Conservation (phyloP, 78 protist genomes). For the Blattamonas nauphoetae region DNA sequence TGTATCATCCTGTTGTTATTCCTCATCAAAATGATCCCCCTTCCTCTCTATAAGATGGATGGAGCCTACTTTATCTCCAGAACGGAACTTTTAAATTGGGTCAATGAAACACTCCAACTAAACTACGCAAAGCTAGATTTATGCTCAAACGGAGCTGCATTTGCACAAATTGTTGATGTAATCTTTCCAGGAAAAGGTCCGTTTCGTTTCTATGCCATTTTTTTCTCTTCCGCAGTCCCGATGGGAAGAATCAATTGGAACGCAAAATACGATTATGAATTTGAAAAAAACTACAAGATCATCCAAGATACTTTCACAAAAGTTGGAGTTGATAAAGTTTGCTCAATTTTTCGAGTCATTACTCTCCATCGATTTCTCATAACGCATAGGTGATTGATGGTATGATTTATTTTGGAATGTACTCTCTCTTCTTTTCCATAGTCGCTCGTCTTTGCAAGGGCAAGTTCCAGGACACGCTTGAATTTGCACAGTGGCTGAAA, state of each 20-base stretch:
- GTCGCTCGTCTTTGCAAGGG: conserved; percentile 63
- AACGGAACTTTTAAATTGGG: conserved; percentile 57
- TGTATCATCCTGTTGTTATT: too few relatives aligned
- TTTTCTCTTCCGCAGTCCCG: conserved; percentile 1
- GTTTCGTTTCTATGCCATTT: neutral
- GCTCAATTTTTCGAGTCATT: neutral
- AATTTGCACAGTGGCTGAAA: conserved; percentile 81
- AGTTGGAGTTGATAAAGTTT: conserved; percentile 48
- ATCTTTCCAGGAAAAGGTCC: conserved; percentile 39
- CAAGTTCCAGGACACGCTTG: conserved; percentile 76
- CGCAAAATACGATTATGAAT: conserved; percentile 73
- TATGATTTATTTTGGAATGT: too few relatives aligned
- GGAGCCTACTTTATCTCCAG: conserved; percentile 25
- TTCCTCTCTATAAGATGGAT: too few relatives aligned
- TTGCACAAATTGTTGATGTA: conserved; percentile 38
- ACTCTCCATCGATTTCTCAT: neutral
- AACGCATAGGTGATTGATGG: neutral
- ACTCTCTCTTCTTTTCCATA: conserved; percentile 32
- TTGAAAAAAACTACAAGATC: conserved; percentile 58
- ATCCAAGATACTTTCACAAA: conserved; percentile 56
- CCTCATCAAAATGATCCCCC: too few relatives aligned
- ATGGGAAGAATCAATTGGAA: conserved; percentile 49
- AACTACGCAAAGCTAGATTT: conserved; percentile 56
- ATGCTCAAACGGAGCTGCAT: conserved; percentile 48
- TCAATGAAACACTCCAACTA: conserved; percentile 50